These are phyloP conservation scores for Knoxia roxburghii DNA, from an alignment of 257 asterid genomes.

Conservation along the genomic window DNA sequence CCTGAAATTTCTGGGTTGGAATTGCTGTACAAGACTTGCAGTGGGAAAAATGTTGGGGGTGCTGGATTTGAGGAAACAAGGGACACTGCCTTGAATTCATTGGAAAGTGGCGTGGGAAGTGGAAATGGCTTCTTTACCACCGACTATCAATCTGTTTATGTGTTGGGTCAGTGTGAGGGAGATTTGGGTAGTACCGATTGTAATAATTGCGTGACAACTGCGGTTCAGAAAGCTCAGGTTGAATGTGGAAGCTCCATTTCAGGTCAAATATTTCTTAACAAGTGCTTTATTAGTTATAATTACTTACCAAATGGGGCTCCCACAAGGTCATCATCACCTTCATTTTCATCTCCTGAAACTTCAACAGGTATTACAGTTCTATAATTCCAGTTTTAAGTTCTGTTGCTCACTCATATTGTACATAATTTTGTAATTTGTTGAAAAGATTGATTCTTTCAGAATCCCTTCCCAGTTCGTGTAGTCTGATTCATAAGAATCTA, in stretches of 20 bases:
- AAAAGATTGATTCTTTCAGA: background rate
- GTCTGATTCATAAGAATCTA: slow-evolving; percentile 2
- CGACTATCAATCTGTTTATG: slow-evolving; percentile 57
- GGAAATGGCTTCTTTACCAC: slow-evolving; percentile 62
- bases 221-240: slow-evolving; percentile 89
- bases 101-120: slow-evolving; percentile 60
- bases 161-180: slow-evolving; percentile 91
- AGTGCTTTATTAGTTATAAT: slow-evolving; percentile 70
- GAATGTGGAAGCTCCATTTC: slow-evolving; percentile 93
- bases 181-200: slow-evolving; percentile 84
- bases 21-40: slow-evolving; percentile 77
- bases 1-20: slow-evolving; percentile 89
- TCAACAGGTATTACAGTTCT: slow-evolving; percentile 49
- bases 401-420: background rate
- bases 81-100: slow-evolving; percentile 61
- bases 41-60: slow-evolving; percentile 66
- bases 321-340: slow-evolving; percentile 51
- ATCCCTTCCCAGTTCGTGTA: background rate
- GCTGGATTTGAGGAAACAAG: slow-evolving; percentile 80
- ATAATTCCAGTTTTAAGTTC: background rate
- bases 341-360: slow-evolving; percentile 38
- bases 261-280: slow-evolving; percentile 79
- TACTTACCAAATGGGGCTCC: slow-evolving; percentile 69
- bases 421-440: background rate
- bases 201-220: slow-evolving; percentile 76